phyloP scores from a whole-genome alignment of 2,329 filamentous ascomycete genomes.

The Ilyonectria sp. region DNA sequence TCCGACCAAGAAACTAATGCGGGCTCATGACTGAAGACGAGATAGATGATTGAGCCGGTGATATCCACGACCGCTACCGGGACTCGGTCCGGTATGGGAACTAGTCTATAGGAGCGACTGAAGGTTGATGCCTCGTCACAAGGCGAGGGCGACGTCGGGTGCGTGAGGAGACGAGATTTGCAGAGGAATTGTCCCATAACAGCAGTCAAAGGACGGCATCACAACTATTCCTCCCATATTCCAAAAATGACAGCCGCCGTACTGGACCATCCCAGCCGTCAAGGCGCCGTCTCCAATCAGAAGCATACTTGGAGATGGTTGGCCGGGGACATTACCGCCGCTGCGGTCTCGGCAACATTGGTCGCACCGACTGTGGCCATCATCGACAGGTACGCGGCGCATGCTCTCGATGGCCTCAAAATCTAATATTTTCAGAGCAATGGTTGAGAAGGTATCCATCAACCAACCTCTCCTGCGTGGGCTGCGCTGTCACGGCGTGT shows the following conservation, averaged over 20 bases:
- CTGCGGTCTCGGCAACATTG: conserved; percentile 46
- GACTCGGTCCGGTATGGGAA: conserved; percentile 28
- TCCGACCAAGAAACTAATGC: conserved; percentile 15
- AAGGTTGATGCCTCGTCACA: not conserved
- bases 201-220: not conserved
- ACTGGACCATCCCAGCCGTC: conserved; percentile 35
- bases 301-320: conserved; percentile 38
- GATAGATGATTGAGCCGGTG: conserved; percentile 10
- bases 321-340: conserved; percentile 45
- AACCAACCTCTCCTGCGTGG: conserved; percentile 37
- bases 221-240: not conserved
- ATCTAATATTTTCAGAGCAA: conserved; percentile 28
- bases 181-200: not conserved
- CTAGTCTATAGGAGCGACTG: not conserved
- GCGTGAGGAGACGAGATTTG: not conserved
- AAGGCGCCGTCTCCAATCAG: conserved; percentile 13
- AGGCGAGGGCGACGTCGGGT: not conserved
- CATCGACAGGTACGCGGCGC: conserved; percentile 45
- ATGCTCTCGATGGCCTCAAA: not conserved
- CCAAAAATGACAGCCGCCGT: not conserved
- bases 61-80: conserved; percentile 31
- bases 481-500: conserved; percentile 28
- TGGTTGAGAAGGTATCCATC: conserved; percentile 44
- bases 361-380: conserved; percentile 49
- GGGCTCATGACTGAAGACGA: not conserved